A percentile compares a stretch with the other conserved stretches of the same genome.
These are phyloP conservation scores for Dioszegia hungarica DNA, from an alignment of 768 basidiomycete species.

Conservation along the genomic window DNA sequence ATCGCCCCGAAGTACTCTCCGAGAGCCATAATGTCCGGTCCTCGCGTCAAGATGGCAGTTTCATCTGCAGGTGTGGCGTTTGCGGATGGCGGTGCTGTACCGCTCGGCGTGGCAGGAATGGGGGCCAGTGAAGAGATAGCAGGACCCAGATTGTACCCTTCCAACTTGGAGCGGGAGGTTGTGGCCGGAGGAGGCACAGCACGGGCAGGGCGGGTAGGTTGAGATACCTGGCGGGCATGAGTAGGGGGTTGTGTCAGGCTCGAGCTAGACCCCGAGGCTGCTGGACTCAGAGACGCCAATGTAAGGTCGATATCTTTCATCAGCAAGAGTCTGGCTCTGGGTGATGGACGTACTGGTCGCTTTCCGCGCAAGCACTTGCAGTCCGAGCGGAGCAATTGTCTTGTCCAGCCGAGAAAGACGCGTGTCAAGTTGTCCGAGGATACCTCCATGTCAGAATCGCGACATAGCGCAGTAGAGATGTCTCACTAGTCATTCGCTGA, in stretches of 20 bases:
- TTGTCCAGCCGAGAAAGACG: constrained; percentile 44
- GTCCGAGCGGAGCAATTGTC: constrained; percentile 45
- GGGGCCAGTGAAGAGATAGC: not conserved
- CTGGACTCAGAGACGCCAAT: constrained; percentile 11
- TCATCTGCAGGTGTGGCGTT: constrained; percentile 38
- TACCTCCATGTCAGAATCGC: constrained; percentile 19
- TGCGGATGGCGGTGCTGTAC: constrained; percentile 14
- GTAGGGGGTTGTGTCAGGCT: not conserved
- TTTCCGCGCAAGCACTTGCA: constrained; percentile 43
- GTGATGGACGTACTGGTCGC: constrained; percentile 33
- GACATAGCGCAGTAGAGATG: not conserved
- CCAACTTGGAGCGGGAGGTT: constrained; percentile 1
- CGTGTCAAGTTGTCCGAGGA: constrained; percentile 42
- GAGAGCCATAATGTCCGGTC: constrained; percentile 42
- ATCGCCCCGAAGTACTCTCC: constrained; percentile 41
- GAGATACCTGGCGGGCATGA: constrained; percentile 1
- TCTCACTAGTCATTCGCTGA: constrained; percentile 44
- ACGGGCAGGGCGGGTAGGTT: constrained; percentile 6
- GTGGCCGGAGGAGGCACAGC: constrained; percentile 7
- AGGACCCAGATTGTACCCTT: constrained; percentile 27
- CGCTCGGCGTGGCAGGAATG: constrained; percentile 17
- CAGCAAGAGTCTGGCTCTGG: not conserved
- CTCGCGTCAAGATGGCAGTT: constrained; percentile 36
- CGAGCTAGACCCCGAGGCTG: not conserved
- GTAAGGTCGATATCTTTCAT: constrained; percentile 34